Evolutionary conservation across 2,329 filamentous ascomycete species (phyloP).

Genomic region (Epichloe typhina): DNA sequence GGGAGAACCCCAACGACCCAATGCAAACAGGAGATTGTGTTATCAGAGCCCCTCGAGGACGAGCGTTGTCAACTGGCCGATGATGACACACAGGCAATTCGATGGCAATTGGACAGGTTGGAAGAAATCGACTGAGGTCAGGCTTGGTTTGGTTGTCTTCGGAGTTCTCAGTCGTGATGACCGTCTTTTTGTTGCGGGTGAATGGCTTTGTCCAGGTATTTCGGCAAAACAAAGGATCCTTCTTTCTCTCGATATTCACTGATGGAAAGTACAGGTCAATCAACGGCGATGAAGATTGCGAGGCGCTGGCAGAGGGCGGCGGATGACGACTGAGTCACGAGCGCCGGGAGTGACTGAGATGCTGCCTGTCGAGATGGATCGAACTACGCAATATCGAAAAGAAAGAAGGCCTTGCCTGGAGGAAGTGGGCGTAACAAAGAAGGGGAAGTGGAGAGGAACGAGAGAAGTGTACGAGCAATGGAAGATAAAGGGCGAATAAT

Average conservation of each 20-base stretch:
- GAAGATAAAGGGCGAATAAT: slow-evolving; percentile 19
- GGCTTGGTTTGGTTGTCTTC: not conserved
- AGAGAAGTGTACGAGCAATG: slow-evolving; percentile 14
- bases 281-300: slow-evolving; percentile 8
- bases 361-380: not conserved
- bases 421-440: slow-evolving; percentile 7
- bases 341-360: not conserved
- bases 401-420: slow-evolving; percentile 22
- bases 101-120: not conserved
- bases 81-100: not conserved
- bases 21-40: slow-evolving; percentile 4
- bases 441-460: slow-evolving; percentile 13
- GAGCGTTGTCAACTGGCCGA: not conserved
- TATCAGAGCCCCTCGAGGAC: slow-evolving; percentile 4
- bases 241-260: slow-evolving; percentile 20
- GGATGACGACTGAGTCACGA: slow-evolving; percentile 5
- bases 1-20: slow-evolving; percentile 15
- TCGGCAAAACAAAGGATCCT: slow-evolving; percentile 9
- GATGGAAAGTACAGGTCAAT: slow-evolving; percentile 6
- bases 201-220: not conserved
- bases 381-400: slow-evolving; percentile 21
- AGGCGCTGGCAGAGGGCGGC: slow-evolving; percentile 12
- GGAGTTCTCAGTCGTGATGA: not conserved
- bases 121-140: not conserved
- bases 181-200: not conserved